Evolutionary conservation across 176 grass and related monocot species (phyloP).

Genomic region (Alopecurus myosuroides): DNA sequence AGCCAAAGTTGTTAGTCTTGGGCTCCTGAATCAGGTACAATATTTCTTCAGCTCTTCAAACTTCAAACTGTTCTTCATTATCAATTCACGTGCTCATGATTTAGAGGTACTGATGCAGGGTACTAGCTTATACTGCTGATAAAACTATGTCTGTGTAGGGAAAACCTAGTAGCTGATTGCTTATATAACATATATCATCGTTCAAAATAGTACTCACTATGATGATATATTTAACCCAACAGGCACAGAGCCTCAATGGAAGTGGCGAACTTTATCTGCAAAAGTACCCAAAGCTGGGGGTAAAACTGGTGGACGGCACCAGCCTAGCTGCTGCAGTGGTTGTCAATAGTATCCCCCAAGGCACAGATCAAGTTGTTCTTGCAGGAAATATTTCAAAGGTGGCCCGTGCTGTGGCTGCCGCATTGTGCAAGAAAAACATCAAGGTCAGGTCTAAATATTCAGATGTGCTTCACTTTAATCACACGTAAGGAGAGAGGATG

Average conservation of each 20-base stretch:
- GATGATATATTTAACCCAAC: background rate
- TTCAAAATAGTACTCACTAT: background rate
- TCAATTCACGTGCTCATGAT: background rate
- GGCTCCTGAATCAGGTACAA: conserved; percentile 60
- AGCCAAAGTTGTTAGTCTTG: conserved; percentile 57
- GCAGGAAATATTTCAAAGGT: conserved; percentile 71
- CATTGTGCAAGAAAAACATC: conserved; percentile 67
- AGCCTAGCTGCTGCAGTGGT: conserved; percentile 81
- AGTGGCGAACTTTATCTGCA: conserved; percentile 68
- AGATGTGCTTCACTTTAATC: background rate
- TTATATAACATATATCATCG: background rate
- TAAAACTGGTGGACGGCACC: conserved; percentile 79
- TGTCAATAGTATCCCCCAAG: conserved; percentile 49
- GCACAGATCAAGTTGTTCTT: conserved; percentile 58
- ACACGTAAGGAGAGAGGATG: background rate
- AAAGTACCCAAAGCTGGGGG: conserved; percentile 66
- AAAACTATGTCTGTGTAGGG: background rate
- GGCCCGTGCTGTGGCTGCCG: conserved; percentile 37
- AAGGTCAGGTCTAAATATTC: conserved; percentile 34
- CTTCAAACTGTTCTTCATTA: background rate
- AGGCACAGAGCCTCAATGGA: conserved; percentile 68
- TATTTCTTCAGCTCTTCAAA: background rate
- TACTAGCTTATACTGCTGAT: background rate
- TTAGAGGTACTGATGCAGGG: background rate
- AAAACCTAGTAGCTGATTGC: background rate